Conservation (phyloP, 345 rosid genomes). For the Viola odorata region DNA sequence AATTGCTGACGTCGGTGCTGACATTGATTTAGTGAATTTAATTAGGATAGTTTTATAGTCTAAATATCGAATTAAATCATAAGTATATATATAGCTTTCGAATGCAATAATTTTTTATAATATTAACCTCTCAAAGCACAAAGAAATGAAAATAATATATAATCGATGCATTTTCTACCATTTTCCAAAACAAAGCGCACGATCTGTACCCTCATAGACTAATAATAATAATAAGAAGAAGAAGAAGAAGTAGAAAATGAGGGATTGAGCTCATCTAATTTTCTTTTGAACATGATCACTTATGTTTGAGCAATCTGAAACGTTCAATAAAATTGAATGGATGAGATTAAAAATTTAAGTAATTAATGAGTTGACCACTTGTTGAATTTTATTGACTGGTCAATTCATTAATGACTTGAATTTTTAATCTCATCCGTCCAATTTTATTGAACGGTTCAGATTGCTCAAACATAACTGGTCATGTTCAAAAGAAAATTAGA, state of each 20-base stretch:
- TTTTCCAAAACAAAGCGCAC: background rate
- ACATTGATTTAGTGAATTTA: no score
- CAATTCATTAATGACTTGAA: background rate
- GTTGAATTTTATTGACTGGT: background rate
- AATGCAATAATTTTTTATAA: background rate
- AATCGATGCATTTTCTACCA: no score
- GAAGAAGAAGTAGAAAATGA: background rate
- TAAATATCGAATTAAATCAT: no score
- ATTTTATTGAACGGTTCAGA: slow-evolving; percentile 8
- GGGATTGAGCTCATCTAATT: no score
- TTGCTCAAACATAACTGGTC: slow-evolving; percentile 10
- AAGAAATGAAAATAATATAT: no score
- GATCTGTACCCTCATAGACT: background rate
- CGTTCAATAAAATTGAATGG: no score
- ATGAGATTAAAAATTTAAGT: no score
- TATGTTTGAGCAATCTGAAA: no score
- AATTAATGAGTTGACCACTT: background rate
- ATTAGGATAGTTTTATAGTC: no score
- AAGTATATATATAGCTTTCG: background rate
- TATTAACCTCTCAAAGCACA: no score
- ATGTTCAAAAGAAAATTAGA: background rate
- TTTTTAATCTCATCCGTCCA: background rate
- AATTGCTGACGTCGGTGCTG: no score
- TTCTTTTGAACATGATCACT: no score
- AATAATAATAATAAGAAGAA: background rate